These are phyloP conservation scores for Annona cherimola DNA, from an alignment of 164 flowering plant genomes.

Conservation along the genomic window DNA sequence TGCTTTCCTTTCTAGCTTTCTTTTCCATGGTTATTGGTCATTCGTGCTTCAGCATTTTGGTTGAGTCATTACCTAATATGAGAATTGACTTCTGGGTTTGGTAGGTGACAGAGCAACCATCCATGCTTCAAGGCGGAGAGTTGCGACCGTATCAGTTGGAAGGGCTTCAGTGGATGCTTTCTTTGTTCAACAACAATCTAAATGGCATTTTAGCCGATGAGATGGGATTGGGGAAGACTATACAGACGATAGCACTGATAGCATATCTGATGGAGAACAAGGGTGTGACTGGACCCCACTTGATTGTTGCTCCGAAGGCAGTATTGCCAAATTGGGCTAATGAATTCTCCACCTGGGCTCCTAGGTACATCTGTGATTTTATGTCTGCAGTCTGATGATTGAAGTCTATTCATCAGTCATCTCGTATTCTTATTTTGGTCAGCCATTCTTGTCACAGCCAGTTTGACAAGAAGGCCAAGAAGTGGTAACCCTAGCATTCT, in stretches of 20 bases:
- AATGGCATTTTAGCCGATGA: conserved; percentile 99
- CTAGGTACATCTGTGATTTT: conserved; percentile 41
- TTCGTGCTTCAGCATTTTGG: background rate
- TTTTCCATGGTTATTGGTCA: background rate
- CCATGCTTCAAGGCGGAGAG: conserved; percentile 96
- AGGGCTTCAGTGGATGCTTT: conserved; percentile 99
- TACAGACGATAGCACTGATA: conserved; percentile 87
- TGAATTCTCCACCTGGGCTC: conserved; percentile 95
- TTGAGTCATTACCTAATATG: background rate
- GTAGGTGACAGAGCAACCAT: conserved; percentile 93
- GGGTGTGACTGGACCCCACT: conserved; percentile 84
- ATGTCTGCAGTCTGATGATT: background rate
- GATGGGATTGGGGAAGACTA: conserved; percentile 99
- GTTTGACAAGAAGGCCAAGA: background rate
- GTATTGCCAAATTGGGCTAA: conserved; percentile 90
- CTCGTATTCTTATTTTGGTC: background rate
- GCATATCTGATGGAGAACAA: conserved; percentile 92
- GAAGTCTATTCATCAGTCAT: background rate
- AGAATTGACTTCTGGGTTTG: conserved; percentile 7
- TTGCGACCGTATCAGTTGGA: conserved; percentile 88
- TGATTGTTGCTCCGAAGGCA: conserved; percentile 98
- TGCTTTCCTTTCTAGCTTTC: background rate
- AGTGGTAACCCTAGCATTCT: background rate
- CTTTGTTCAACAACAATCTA: conserved; percentile 90
- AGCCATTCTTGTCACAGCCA: background rate